These are phyloP conservation scores for Syzygium syzygioides DNA, from an alignment of 441 rosid genomes.

Conservation along the genomic window DNA sequence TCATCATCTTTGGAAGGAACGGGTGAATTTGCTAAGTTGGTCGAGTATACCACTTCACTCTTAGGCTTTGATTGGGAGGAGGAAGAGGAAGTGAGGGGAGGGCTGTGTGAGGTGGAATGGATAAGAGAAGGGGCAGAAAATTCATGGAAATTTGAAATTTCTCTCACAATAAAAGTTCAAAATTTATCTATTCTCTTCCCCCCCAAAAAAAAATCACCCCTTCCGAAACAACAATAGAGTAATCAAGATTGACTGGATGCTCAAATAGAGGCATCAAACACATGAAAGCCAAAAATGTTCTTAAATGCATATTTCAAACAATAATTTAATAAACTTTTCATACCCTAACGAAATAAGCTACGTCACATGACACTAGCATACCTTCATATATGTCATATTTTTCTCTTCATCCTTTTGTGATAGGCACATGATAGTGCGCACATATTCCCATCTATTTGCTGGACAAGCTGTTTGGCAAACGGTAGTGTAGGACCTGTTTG, in stretches of 20 bases:
- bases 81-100: background rate
- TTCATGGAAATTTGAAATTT: background rate
- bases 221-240: background rate
- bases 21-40: background rate
- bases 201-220: background rate
- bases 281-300: no score
- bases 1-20: background rate
- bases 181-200: background rate
- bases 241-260: no score
- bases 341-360: background rate
- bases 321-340: no score
- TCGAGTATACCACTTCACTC: background rate
- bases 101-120: background rate
- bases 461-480: background rate
- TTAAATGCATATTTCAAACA: no score
- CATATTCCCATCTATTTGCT: background rate
- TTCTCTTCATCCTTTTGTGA: background rate
- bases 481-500: background rate
- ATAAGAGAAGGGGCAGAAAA: background rate
- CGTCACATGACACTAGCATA: background rate
- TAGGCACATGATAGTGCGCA: background rate
- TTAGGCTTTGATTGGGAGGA: background rate
- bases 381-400: background rate
- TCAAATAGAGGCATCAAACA: no score
- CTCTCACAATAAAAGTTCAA: background rate